Conservation (phyloP, 768 basidiomycete genomes). For the Xerocomellus amylosporus region DNA sequence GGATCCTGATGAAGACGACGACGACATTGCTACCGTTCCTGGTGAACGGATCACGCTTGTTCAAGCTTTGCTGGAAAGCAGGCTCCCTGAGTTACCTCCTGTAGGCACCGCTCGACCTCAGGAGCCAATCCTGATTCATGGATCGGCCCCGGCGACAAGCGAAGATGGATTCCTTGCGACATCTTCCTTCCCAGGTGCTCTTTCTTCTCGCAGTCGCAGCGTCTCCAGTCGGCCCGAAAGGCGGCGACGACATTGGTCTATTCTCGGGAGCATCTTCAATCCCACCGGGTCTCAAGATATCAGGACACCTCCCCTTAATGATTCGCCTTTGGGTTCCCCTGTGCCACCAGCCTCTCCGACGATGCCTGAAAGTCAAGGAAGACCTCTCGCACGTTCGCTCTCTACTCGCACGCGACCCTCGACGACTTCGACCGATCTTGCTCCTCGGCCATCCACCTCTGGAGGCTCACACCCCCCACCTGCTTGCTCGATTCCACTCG, state of each 20-base stretch:
- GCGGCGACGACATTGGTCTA: constrained; percentile 70
- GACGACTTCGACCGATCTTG: constrained; percentile 10
- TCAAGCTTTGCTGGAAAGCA: constrained; percentile 75
- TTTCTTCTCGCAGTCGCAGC: constrained; percentile 33
- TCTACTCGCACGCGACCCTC: constrained; percentile 22
- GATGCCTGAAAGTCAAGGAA: constrained; percentile 16
- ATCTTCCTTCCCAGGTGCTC: constrained; percentile 47
- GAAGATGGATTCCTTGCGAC: constrained; percentile 46
- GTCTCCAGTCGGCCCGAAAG: constrained; percentile 34
- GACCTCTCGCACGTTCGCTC: constrained; percentile 25
- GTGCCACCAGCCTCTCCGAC: constrained; percentile 18
- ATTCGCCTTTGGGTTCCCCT: constrained; percentile 19
- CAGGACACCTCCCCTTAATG: constrained; percentile 24
- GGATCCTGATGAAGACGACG: constrained; percentile 59
- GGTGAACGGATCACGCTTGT: constrained; percentile 68
- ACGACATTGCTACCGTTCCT: constrained; percentile 37
- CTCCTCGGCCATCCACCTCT: constrained; percentile 37
- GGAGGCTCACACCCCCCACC: constrained; percentile 27
- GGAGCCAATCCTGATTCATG: constrained; percentile 60
- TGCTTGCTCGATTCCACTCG: constrained; percentile 16
- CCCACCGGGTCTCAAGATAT: constrained; percentile 24
- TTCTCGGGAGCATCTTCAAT: constrained; percentile 49
- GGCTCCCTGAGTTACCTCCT: constrained; percentile 72
- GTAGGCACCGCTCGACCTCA: constrained; percentile 63
- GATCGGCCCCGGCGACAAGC: constrained; percentile 38